These are phyloP conservation scores for Leccinum fallax DNA, from an alignment of 1,284 basidiomycete genomes.

Conservation along the genomic window DNA sequence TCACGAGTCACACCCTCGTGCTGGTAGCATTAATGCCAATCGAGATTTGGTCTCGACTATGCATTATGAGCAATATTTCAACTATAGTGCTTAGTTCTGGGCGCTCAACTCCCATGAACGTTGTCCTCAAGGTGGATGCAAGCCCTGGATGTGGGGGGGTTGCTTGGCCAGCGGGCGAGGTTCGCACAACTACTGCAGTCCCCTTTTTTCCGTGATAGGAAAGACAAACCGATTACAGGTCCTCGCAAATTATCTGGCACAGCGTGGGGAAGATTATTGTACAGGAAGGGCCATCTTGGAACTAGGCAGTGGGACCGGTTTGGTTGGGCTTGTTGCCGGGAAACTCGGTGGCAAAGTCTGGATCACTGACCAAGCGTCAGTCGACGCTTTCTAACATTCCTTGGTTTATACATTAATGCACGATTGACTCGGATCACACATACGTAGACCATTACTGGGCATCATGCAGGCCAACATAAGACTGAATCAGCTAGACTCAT, in stretches of 20 bases:
- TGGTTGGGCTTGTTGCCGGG: constrained; percentile 85
- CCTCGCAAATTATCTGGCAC: constrained; percentile 70
- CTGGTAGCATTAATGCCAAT: too few species aligned
- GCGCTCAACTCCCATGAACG: constrained; percentile 36
- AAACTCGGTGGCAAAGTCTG: constrained; percentile 66
- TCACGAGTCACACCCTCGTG: too few species aligned
- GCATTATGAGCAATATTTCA: too few species aligned
- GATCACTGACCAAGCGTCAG: constrained; percentile 91
- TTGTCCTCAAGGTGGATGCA: constrained; percentile 70
- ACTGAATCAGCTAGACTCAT: constrained; percentile 59
- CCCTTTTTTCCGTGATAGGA: background rate
- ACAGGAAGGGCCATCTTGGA: constrained; percentile 69
- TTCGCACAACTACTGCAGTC: constrained; percentile 35
- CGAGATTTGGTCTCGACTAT: background rate
- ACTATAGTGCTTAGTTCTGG: constrained; percentile 1
- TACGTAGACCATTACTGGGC: constrained; percentile 63
- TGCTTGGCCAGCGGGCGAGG: constrained; percentile 92
- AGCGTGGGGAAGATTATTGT: constrained; percentile 53
- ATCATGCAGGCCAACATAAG: constrained; percentile 75
- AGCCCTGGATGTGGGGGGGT: constrained; percentile 89
- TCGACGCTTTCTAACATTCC: constrained; percentile 25
- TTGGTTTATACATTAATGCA: constrained; percentile 6
- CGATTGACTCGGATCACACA: constrained; percentile 22
- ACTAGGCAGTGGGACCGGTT: constrained; percentile 87
- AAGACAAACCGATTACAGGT: constrained; percentile 51